Conservation (phyloP, 2,329 filamentous ascomycete genomes). For the Endoconidiophora polonica region DNA sequence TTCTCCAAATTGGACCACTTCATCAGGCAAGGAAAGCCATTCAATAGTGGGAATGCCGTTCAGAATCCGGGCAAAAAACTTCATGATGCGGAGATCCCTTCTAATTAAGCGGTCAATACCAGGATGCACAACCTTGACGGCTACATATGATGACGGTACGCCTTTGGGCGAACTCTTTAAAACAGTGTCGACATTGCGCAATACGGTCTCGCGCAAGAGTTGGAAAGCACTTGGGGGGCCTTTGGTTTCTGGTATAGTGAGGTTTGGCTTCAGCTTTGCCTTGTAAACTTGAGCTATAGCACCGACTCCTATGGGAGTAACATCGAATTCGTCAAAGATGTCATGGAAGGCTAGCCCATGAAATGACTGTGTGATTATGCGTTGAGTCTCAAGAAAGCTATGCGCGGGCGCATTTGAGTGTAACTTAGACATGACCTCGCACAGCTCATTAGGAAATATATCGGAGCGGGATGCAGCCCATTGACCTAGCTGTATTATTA, state of each 20-base stretch:
- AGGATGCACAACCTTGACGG: constrained; percentile 89
- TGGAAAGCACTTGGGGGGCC: constrained; percentile 18
- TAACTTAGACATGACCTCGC: constrained; percentile 79
- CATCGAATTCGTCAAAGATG: constrained; percentile 92
- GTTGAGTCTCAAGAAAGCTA: constrained; percentile 61
- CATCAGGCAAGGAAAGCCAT: constrained; percentile 90
- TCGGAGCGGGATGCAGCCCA: constrained; percentile 95
- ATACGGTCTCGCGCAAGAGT: constrained; percentile 29
- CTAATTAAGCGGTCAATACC: constrained; percentile 76
- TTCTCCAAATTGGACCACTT: constrained; percentile 83
- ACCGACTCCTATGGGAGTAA: constrained; percentile 76
- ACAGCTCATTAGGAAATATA: constrained; percentile 89
- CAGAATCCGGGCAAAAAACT: constrained; percentile 68
- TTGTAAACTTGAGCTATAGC: constrained; percentile 97
- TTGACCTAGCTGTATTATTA: constrained; percentile 58
- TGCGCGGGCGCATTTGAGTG: constrained; percentile 92
- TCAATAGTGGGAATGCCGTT: constrained; percentile 87
- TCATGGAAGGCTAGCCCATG: constrained; percentile 64
- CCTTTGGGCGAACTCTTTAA: constrained; percentile 73
- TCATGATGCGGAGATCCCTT: constrained; percentile 89
- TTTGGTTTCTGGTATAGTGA: constrained; percentile 27
- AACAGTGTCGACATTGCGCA: constrained; percentile 67
- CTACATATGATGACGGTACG: constrained; percentile 82
- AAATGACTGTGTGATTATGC: constrained; percentile 68
- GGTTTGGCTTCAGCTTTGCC: constrained; percentile 68